Evolutionary conservation across 441 rosid species (phyloP), one percentile per base, ranked within the genome.

Genomic region (Populus trichocarpa): DNA sequence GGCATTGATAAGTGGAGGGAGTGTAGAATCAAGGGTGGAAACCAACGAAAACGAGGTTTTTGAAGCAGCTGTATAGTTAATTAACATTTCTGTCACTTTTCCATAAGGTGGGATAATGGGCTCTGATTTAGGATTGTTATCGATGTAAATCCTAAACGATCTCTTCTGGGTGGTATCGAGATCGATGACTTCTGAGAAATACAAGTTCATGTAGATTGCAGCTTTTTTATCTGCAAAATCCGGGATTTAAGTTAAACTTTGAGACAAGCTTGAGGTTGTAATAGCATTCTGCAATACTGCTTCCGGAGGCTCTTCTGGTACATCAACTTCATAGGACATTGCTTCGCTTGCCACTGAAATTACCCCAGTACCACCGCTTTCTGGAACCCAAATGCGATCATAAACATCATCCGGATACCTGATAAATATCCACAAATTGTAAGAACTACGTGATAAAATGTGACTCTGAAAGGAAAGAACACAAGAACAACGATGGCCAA

Each of bases 1-100:
- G 65, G 96, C 92, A 72, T 84, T 91, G 71, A 90, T 75, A 50
- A 91, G 83, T 26, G 90, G 93, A 25, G 88, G 73, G 70, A 85
- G 81, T 20, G 80, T 84, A 3, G 92, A 91, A 80, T 79, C 83
- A 1, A 81, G n/a, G 22, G 88, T 67, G 2, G 92, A 78, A 4
- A 70, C 75, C 71, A 88, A 73, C 22, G 78, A 72, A 59, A 91
- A 70, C 9, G 77, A 72, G 11, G 87, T 84, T 67, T 35, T 79
- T 1, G 73, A 68, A 40, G 84, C 74, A 2, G 78, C 83, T 13
- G 50, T 70, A 14, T 73, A 20, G 73, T 79, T 81, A 10, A 67
- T 18, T 64, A 83, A 5, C 16, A 4, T 20, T 68, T 88, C 86
- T 2, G 63, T 9, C n/a, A 80, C 85, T 2, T 69, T 78, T 76